Evolutionary conservation across 1,139 yeast species (phyloP).

Genomic region (Suhomyces yuchorum): DNA sequence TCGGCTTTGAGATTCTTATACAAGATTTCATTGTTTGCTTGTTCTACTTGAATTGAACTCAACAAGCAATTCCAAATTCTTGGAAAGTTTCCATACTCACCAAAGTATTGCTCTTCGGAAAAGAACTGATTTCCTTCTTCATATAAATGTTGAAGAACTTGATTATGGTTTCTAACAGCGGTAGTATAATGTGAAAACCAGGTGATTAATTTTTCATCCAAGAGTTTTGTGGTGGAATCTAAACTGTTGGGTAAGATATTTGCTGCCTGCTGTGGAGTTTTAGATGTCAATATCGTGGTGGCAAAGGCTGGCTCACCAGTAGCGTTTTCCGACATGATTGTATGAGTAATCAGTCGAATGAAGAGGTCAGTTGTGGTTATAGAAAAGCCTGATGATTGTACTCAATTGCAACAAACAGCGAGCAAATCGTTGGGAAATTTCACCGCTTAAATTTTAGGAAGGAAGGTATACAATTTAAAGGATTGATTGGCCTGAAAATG

Average conservation of each 20-base stretch:
- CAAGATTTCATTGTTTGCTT: slow-evolving; percentile 52
- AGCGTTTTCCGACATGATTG: slow-evolving; percentile 6
- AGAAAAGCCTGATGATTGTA: not conserved
- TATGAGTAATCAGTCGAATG: not conserved
- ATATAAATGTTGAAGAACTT: slow-evolving; percentile 17
- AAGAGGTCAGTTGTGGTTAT: not conserved
- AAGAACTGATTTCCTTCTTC: slow-evolving; percentile 18
- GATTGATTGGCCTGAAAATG: slow-evolving; percentile 1
- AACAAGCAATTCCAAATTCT: slow-evolving; percentile 62
- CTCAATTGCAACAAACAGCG: not conserved
- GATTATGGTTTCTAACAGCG: slow-evolving; percentile 17
- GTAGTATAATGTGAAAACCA: slow-evolving; percentile 21
- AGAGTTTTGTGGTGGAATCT: slow-evolving; percentile 20
- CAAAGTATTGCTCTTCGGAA: slow-evolving; percentile 15
- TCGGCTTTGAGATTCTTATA: slow-evolving; percentile 57
- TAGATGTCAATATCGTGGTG: slow-evolving; percentile 47
- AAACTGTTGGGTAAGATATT: slow-evolving; percentile 40
- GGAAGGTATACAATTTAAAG: not conserved
- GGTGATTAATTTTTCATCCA: slow-evolving; percentile 17
- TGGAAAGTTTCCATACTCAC: slow-evolving; percentile 57
- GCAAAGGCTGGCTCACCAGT: slow-evolving; percentile 26
- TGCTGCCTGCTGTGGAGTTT: slow-evolving; percentile 47
- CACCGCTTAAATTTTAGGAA: not conserved
- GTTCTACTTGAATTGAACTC: slow-evolving; percentile 53
- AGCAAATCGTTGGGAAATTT: not conserved